These are phyloP conservation scores for Ceratonia siliqua DNA, from an alignment of 306 rosid species.

Conservation along the genomic window DNA sequence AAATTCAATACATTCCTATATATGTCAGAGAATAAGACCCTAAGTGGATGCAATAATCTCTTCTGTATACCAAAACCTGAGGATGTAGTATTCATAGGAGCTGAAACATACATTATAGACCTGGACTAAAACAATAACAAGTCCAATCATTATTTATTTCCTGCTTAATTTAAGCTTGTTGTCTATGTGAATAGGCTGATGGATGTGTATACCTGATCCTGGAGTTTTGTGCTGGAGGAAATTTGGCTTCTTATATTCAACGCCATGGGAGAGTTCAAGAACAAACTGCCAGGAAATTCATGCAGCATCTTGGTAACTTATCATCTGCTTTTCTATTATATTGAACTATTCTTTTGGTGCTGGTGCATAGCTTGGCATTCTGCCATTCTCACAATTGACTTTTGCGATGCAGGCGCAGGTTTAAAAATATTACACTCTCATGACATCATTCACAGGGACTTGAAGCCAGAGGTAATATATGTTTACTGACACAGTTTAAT, in stretches of 20 bases:
- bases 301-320: slow-evolving; percentile 67
- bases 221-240: slow-evolving; percentile 66
- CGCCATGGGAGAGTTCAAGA: slow-evolving; percentile 55
- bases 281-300: slow-evolving; percentile 52
- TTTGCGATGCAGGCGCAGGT: slow-evolving; percentile 48
- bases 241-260: slow-evolving; percentile 58
- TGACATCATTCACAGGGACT: slow-evolving; percentile 60
- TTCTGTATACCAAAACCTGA: neutral
- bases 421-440: slow-evolving; percentile 47
- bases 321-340: slow-evolving; percentile 2
- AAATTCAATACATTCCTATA: neutral
- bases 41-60: neutral
- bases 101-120: neutral
- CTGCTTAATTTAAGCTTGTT: neutral
- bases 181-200: slow-evolving; percentile 40
- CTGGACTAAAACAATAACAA: neutral
- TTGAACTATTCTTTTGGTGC: neutral
- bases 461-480: slow-evolving; percentile 60
- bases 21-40: neutral
- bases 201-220: slow-evolving; percentile 51
- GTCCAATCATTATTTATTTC: neutral
- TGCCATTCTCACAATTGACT: neutral
- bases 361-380: neutral
- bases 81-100: neutral
- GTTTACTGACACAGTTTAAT: neutral